phyloP scores from a whole-genome alignment of 805 yeast species.

The Saturnispora ahearnii region DNA sequence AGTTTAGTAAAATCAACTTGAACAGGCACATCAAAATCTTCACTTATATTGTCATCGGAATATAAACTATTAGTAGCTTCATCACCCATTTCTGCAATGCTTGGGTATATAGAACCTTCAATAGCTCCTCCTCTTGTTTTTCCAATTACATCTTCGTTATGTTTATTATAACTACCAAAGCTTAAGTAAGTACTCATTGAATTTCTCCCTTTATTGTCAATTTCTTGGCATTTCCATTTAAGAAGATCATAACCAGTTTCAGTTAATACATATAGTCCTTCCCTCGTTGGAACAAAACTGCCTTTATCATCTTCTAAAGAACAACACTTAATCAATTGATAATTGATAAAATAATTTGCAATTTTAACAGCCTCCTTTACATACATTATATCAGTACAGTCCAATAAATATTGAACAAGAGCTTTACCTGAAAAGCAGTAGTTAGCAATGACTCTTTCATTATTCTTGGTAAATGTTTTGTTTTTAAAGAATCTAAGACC shows the following conservation, averaged over 20 bases:
- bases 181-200: neutral
- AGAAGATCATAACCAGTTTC: conserved; percentile 16
- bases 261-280: conserved; percentile 21
- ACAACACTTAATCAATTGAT: conserved; percentile 35
- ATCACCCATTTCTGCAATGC: neutral
- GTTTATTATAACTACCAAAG: neutral
- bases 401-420: conserved; percentile 79
- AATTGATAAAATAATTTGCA: conserved; percentile 40
- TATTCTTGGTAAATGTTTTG: conserved; percentile 18
- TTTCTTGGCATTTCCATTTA: conserved; percentile 15
- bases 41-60: neutral
- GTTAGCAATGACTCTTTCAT: conserved; percentile 28
- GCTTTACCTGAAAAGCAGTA: conserved; percentile 67
- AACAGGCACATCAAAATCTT: neutral
- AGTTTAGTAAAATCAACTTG: neutral
- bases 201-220: neutral
- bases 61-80: neutral
- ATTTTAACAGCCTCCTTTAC: conserved; percentile 44
- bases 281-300: conserved; percentile 12
- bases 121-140: neutral
- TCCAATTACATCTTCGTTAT: neutral
- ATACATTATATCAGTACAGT: conserved; percentile 67
- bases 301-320: conserved; percentile 22
- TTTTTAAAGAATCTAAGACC: conserved; percentile 57
- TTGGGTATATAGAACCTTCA: neutral